Evolutionary conservation across 192 early-diverging fungal species (phyloP).

Genomic region (Helicostylum pulchrum): DNA sequence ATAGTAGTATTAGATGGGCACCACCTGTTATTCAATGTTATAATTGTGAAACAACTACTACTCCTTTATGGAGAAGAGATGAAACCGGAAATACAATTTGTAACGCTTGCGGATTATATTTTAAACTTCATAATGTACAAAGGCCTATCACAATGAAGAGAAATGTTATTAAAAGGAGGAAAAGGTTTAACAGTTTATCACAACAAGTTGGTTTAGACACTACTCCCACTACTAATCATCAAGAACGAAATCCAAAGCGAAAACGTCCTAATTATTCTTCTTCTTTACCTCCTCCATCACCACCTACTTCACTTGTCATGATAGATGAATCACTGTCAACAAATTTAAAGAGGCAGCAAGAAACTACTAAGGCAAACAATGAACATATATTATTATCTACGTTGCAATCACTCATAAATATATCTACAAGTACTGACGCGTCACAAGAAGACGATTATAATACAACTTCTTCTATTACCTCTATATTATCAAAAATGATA

Average conservation of each 20-base stretch:
- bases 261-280: neutral
- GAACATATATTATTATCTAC: neutral
- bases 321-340: neutral
- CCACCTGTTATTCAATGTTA: conserved; percentile 57
- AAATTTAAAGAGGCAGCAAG: neutral
- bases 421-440: neutral
- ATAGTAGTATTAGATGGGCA: conserved; percentile 3
- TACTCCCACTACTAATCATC: neutral
- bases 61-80: conserved; percentile 78
- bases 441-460: neutral
- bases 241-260: too few species aligned
- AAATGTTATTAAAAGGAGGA: conserved; percentile 71
- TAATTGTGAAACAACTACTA: conserved; percentile 85
- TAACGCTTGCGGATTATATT: conserved; percentile 89
- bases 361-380: neutral
- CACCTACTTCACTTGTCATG: neutral
- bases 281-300: neutral
- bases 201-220: neutral
- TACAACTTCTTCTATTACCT: neutral
- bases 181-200: conserved; percentile 37
- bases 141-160: conserved; percentile 81
- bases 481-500: conserved; percentile 7
- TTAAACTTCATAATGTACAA: conserved; percentile 75
- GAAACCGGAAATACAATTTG: conserved; percentile 73
- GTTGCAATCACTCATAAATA: neutral